Conservation (phyloP, 2,329 filamentous ascomycete genomes). For the Pseudogymnoascus sp. region DNA sequence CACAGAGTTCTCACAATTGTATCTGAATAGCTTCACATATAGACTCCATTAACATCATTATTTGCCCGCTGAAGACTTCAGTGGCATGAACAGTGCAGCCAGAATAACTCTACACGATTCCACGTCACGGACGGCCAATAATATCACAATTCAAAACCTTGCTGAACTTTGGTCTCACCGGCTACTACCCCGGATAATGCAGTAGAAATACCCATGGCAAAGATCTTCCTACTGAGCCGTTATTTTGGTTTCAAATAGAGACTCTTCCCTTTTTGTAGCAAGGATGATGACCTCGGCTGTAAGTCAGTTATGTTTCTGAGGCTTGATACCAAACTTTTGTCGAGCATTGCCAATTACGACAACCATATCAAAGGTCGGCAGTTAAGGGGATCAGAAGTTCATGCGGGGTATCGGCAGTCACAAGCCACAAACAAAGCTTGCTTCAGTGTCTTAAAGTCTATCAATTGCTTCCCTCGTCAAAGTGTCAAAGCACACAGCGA, state of each 20-base stretch:
- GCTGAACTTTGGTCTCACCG: not conserved
- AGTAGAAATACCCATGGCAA: not conserved
- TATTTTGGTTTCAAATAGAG: not conserved
- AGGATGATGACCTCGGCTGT: not conserved
- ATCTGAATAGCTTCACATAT: not conserved
- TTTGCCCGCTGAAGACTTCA: not conserved
- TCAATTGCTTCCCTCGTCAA: not conserved
- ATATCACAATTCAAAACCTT: not conserved
- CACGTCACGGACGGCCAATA: not conserved
- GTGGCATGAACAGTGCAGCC: not conserved
- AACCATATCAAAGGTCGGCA: not conserved
- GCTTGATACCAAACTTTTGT: not conserved
- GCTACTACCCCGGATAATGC: not conserved
- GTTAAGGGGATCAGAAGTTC: not conserved
- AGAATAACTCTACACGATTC: not conserved
- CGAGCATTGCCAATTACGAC: not conserved
- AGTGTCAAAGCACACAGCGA: not conserved
- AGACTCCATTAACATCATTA: not conserved
- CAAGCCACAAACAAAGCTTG: not conserved
- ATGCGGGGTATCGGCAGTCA: not conserved
- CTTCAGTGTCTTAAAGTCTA: not conserved
- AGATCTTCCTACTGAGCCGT: not conserved
- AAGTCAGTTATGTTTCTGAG: not conserved
- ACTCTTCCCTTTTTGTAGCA: not conserved
- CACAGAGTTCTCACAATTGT: not conserved